phyloP scores from a whole-genome alignment of 306 rosid species.

The Begonia loranthoides region DNA sequence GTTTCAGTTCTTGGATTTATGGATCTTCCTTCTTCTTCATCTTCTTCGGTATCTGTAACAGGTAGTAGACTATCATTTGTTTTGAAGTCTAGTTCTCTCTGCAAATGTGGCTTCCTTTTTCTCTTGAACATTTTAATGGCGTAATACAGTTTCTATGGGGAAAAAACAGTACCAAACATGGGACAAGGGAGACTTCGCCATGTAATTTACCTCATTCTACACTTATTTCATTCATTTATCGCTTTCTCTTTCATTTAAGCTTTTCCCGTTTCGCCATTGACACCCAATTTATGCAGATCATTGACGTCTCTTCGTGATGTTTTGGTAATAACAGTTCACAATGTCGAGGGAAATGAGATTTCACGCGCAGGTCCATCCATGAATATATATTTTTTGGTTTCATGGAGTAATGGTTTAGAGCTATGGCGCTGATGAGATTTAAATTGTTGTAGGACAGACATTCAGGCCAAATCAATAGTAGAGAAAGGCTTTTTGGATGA shows the following conservation, averaged over 20 bases:
- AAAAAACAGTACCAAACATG: slow-evolving; percentile 41
- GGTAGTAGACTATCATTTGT: slow-evolving; percentile 21
- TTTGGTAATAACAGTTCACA: slow-evolving; percentile 47
- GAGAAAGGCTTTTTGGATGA: slow-evolving; percentile 82
- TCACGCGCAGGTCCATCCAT: slow-evolving; percentile 43
- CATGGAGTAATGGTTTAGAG: background rate
- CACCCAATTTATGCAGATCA: slow-evolving; percentile 33
- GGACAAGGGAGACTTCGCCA: slow-evolving; percentile 61
- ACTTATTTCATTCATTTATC: slow-evolving; percentile 1
- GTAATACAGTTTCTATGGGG: slow-evolving; percentile 79
- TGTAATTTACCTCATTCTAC: slow-evolving; percentile 35
- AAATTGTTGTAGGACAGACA: slow-evolving; percentile 31
- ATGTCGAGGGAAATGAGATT: slow-evolving; percentile 54
- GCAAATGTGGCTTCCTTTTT: too few species aligned
- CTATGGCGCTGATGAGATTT: slow-evolving; percentile 10
- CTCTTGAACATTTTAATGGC: too few species aligned
- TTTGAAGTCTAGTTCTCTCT: too few species aligned
- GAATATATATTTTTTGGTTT: slow-evolving; percentile 2
- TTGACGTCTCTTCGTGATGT: slow-evolving; percentile 61
- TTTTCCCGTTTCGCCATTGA: too few species aligned
- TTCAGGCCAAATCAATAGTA: slow-evolving; percentile 49
- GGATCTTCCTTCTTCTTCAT: slow-evolving; percentile 34
- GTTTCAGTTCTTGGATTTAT: slow-evolving; percentile 49
- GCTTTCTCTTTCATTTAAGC: background rate
- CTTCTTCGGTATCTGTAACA: slow-evolving; percentile 41